Evolutionary conservation across 768 basidiomycete species (phyloP).

Genomic region (Hysterangium stoloniferum): DNA sequence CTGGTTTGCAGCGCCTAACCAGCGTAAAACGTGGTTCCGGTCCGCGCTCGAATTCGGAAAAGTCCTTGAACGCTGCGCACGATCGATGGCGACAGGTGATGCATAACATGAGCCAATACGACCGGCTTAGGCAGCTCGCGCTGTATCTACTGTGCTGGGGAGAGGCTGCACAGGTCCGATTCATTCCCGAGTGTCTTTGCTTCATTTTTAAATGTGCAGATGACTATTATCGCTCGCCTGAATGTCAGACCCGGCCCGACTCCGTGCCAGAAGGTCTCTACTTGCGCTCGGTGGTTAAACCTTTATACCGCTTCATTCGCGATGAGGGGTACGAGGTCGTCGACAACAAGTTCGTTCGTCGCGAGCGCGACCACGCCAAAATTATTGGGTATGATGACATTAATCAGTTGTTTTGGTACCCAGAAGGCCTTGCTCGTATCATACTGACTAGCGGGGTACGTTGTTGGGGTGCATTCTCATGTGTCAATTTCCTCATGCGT

Average conservation of each 20-base stretch:
- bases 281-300: constrained; percentile 82
- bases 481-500: constrained; percentile 8
- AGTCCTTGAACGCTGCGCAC: constrained; percentile 73
- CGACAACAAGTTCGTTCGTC: constrained; percentile 89
- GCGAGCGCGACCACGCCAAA: constrained; percentile 86
- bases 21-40: constrained; percentile 56
- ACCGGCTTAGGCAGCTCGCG: constrained; percentile 92
- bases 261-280: constrained; percentile 96
- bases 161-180: constrained; percentile 95
- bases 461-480: not conserved
- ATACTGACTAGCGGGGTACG: constrained; percentile 81
- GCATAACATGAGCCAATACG: constrained; percentile 98
- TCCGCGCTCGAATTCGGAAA: constrained; percentile 48
- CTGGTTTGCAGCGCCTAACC: constrained; percentile 77
- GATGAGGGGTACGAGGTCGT: constrained; percentile 97
- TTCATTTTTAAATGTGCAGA: constrained; percentile 99
- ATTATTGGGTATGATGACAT: constrained; percentile 99
- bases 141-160: constrained; percentile 96
- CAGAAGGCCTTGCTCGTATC: constrained; percentile 93
- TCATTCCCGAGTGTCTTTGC: constrained; percentile 92
- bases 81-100: constrained; percentile 96
- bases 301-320: constrained; percentile 91
- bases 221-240: constrained; percentile 98
- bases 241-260: constrained; percentile 89
- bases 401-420: constrained; percentile 99